Evolutionary conservation across 805 yeast species (phyloP).

Genomic region (Starmerella sp.): DNA sequence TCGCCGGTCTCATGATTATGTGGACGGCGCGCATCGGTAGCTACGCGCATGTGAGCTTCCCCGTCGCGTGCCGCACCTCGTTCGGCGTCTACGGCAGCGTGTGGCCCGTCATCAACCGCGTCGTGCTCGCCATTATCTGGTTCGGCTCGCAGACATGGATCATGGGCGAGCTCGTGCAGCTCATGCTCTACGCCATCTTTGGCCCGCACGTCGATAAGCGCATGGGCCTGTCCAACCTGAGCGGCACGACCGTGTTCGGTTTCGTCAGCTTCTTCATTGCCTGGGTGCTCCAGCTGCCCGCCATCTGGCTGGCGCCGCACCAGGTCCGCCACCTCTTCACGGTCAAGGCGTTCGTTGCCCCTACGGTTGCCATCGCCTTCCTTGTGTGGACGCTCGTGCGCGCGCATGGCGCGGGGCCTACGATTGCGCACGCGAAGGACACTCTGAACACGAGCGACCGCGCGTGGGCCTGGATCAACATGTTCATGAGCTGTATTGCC

Average conservation of each 20-base stretch:
- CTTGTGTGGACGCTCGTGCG: constrained; percentile 74
- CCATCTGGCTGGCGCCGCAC: constrained; percentile 73
- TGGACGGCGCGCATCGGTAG: constrained; percentile 71
- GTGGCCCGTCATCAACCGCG: constrained; percentile 84
- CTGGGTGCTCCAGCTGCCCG: constrained; percentile 72
- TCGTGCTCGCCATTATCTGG: constrained; percentile 81
- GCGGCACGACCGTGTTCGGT: constrained; percentile 59
- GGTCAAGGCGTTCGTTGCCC: constrained; percentile 64
- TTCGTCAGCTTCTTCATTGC: constrained; percentile 69
- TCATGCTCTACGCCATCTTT: constrained; percentile 67
- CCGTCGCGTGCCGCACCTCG: constrained; percentile 67
- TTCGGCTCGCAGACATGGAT: constrained; percentile 77
- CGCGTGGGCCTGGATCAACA: constrained; percentile 73
- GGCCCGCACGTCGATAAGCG: constrained; percentile 25
- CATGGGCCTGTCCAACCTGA: constrained; percentile 42
- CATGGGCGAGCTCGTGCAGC: constrained; percentile 70
- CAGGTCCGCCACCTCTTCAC: constrained; percentile 74
- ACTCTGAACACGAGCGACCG: constrained; percentile 45
- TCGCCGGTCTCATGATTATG: constrained; percentile 59
- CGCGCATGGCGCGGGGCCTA: constrained; percentile 69
- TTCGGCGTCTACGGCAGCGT: constrained; percentile 80
- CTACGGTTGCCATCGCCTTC: constrained; percentile 74
- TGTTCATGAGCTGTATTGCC: constrained; percentile 70
- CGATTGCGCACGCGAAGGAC: constrained; percentile 43
- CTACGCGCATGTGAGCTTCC: constrained; percentile 72